Conservation (phyloP, 2,329 filamentous ascomycete genomes). For the Colletotrichum agaves region DNA sequence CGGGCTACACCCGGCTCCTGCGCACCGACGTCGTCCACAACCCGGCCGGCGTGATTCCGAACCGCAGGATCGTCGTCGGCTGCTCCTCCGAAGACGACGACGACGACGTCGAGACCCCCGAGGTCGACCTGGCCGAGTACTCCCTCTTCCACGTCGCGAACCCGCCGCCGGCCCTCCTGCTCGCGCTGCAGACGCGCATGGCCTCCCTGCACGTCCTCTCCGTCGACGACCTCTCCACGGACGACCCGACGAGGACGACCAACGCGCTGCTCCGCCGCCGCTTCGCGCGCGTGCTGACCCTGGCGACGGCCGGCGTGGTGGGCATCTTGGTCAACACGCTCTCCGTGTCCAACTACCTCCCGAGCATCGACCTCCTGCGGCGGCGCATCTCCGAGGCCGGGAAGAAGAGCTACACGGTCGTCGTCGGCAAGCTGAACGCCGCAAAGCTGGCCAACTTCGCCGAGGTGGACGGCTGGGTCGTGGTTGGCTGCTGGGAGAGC, state of each 20-base stretch:
- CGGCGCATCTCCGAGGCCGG: constrained; percentile 79
- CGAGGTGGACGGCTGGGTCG: constrained; percentile 95
- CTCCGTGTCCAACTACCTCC: constrained; percentile 88
- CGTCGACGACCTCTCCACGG: constrained; percentile 65
- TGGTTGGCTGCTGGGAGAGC: constrained; percentile 98
- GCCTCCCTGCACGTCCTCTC: constrained; percentile 82
- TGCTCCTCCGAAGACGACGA: background rate
- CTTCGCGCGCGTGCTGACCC: constrained; percentile 85
- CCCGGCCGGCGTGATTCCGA: constrained; percentile 84
- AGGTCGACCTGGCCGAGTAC: constrained; percentile 69
- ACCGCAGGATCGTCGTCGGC: constrained; percentile 70
- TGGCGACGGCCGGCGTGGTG: constrained; percentile 84
- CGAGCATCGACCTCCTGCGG: constrained; percentile 80
- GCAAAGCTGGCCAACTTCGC: constrained; percentile 97
- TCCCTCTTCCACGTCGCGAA: constrained; percentile 87
- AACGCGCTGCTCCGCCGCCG: constrained; percentile 77
- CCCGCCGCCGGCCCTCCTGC: constrained; percentile 82
- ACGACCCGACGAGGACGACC: constrained; percentile 57
- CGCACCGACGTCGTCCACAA: constrained; percentile 80
- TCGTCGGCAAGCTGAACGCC: constrained; percentile 95
- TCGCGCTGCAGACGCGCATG: constrained; percentile 88
- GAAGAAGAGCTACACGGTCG: constrained; percentile 96
- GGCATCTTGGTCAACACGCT: constrained; percentile 97
- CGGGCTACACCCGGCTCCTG: constrained; percentile 77
- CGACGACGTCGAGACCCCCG: constrained; percentile 40